phyloP scores from a whole-genome alignment of 1,284 basidiomycete genomes.

The Xanthoconium separans region DNA sequence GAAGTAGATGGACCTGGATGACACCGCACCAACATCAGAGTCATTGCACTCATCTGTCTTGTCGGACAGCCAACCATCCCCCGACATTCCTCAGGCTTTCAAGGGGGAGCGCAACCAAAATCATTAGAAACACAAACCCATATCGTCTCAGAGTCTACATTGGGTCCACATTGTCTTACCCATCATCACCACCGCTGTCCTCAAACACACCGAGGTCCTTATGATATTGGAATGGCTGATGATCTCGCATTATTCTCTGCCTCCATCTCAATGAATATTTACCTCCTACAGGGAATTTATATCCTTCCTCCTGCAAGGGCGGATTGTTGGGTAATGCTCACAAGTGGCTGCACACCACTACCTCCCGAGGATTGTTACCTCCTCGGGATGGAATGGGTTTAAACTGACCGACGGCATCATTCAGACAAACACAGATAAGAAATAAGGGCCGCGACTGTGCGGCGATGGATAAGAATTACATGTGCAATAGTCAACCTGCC shows the following conservation, averaged over 20 bases:
- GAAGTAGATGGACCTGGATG: constrained; percentile 72
- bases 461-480: constrained; percentile 76
- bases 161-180: constrained; percentile 84
- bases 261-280: constrained; percentile 56
- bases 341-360: constrained; percentile 64
- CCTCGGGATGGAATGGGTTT: constrained; percentile 92
- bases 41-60: constrained; percentile 36
- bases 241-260: constrained; percentile 68
- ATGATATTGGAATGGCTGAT: constrained; percentile 65
- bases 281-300: constrained; percentile 44
- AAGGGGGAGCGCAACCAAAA: constrained; percentile 67
- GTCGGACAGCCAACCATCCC: constrained; percentile 33
- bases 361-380: constrained; percentile 95
- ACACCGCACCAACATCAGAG: constrained; percentile 33
- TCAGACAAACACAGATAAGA: constrained; percentile 49
- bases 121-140: constrained; percentile 60
- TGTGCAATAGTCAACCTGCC: constrained; percentile 73
- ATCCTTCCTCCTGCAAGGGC: constrained; percentile 19
- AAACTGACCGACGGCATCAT: constrained; percentile 75
- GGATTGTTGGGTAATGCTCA: constrained; percentile 59
- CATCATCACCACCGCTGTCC: constrained; percentile 82
- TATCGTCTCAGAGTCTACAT: constrained; percentile 53
- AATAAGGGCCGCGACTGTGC: constrained; percentile 30
- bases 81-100: constrained; percentile 61
- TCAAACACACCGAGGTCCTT: constrained; percentile 63